A percentile compares a stretch with the other conserved stretches of the same genome.
Conservation (phyloP, 176 grass and related monocot species). For the Microstegium vimineum region DNA sequence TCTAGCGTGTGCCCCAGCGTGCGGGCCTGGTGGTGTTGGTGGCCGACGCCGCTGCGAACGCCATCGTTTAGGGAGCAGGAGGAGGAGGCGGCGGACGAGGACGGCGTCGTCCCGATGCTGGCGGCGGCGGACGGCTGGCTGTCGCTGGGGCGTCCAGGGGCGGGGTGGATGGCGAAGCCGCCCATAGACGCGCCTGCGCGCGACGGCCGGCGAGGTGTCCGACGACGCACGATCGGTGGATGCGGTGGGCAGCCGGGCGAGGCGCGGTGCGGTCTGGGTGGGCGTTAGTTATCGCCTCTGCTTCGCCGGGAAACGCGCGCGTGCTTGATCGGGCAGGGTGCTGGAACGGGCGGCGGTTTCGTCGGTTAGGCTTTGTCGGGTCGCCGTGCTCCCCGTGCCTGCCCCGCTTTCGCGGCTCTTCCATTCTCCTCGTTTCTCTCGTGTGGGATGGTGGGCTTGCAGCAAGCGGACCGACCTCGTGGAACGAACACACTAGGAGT, state of each 20-base stretch:
- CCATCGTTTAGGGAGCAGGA: not conserved
- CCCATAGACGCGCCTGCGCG: constrained; percentile 23
- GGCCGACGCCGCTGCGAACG: not conserved
- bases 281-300: constrained; percentile 23
- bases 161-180: constrained; percentile 14
- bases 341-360: not conserved
- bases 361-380: constrained; percentile 31
- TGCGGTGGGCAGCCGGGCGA: constrained; percentile 11
- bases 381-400: not conserved
- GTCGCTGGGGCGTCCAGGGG: not conserved
- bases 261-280: not conserved
- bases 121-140: not conserved
- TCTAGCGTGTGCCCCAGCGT: constrained; percentile 29
- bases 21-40: not conserved
- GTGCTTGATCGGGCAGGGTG: not conserved
- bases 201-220: not conserved
- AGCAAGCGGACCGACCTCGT: no score
- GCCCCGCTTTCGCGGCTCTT: not conserved
- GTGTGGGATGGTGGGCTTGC: not conserved
- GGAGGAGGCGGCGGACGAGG: not conserved
- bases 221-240: not conserved
- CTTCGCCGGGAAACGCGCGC: not conserved
- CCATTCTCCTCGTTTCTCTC: not conserved
- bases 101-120: not conserved
- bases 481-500: no score